phyloP scores from a whole-genome alignment of 208 protist species.

The Naegleria lovaniensis region DNA sequence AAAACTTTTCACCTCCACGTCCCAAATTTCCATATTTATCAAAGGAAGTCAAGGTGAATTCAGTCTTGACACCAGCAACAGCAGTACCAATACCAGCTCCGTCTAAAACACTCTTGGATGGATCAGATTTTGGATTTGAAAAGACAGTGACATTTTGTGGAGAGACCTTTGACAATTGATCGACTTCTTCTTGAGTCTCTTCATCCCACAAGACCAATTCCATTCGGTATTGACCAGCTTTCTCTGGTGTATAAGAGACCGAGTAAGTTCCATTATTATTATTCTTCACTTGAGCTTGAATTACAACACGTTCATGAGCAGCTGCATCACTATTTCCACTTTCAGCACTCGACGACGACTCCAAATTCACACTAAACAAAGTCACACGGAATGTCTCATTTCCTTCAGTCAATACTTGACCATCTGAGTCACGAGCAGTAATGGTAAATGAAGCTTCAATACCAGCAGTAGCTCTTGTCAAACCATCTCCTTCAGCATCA shows the following conservation, averaged over 20 bases:
- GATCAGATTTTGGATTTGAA: background rate
- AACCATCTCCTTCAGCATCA: background rate
- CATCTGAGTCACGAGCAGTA: background rate
- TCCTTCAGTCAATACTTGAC: background rate
- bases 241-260: constrained; percentile 1
- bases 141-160: background rate
- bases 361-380: background rate
- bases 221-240: background rate
- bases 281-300: background rate
- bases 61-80: background rate
- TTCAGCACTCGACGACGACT: too few relatives aligned
- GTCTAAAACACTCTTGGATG: background rate
- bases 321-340: background rate
- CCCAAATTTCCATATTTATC: background rate
- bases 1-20: background rate
- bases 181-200: background rate
- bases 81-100: background rate
- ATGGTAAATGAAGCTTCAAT: background rate
- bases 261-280: background rate
- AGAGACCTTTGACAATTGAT: background rate
- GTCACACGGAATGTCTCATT: background rate
- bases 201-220: background rate
- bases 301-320: background rate
- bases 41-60: background rate
- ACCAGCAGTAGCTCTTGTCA: background rate